Conservation (phyloP, 208 protist genomes). For the Perkinsela sp. region DNA sequence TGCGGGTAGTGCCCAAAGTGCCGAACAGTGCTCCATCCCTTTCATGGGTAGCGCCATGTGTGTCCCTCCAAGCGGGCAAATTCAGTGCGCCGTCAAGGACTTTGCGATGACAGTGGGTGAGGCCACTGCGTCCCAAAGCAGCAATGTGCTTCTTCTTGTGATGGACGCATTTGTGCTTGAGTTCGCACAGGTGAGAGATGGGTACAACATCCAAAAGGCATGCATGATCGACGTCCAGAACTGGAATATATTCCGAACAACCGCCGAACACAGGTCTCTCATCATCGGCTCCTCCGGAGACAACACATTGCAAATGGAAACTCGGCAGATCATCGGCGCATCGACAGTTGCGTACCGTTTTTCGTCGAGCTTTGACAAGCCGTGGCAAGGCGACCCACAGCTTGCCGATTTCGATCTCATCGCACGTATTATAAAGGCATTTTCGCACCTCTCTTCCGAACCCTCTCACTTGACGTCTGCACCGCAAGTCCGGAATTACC, state of each 20-base stretch:
- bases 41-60: background rate
- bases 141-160: background rate
- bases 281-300: background rate
- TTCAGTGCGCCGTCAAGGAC: background rate
- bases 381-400: background rate
- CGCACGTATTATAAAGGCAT: background rate
- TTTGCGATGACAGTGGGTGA: background rate
- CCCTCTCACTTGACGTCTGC: background rate
- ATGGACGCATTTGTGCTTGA: background rate
- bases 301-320: background rate
- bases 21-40: background rate
- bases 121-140: background rate
- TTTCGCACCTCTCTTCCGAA: background rate
- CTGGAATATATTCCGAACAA: background rate
- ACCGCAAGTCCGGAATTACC: background rate
- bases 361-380: background rate
- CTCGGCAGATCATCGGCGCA: background rate
- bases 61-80: background rate
- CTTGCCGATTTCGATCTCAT: background rate
- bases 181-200: background rate
- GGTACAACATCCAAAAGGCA: background rate
- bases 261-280: background rate
- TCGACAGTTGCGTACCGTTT: background rate
- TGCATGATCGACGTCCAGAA: background rate
- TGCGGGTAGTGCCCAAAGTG: background rate